Evolutionary conservation across 2,329 filamentous ascomycete species (phyloP).

Genomic region (Aspergillus cejpii): DNA sequence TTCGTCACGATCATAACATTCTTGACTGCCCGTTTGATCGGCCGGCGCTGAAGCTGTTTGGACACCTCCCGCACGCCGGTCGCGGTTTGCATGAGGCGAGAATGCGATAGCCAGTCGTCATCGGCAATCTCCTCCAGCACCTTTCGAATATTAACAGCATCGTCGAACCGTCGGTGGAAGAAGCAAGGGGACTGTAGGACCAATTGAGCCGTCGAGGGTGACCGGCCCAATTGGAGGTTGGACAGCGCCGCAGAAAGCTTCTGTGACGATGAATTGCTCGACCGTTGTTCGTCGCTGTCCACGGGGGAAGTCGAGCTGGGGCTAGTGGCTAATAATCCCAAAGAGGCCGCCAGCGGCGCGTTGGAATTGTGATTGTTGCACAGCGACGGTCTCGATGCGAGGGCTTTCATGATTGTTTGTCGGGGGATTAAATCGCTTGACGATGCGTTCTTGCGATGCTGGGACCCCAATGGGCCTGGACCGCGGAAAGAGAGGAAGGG

Average conservation of each 20-base stretch:
- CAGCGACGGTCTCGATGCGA: slow-evolving; percentile 57
- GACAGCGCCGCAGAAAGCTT: slow-evolving; percentile 57
- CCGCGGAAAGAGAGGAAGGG: slow-evolving; percentile 32
- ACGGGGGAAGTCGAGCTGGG: slow-evolving; percentile 19
- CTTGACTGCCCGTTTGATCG: slow-evolving; percentile 82
- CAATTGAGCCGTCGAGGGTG: slow-evolving; percentile 46
- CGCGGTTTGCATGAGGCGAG: slow-evolving; percentile 87
- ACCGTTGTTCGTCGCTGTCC: slow-evolving; percentile 32
- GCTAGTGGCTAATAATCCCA: slow-evolving; percentile 51
- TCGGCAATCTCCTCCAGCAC: slow-evolving; percentile 91
- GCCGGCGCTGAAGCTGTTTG: slow-evolving; percentile 84
- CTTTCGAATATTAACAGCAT: slow-evolving; percentile 89
- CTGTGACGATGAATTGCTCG: slow-evolving; percentile 48
- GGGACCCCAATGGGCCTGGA: slow-evolving; percentile 28
- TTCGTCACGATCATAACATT: slow-evolving; percentile 99
- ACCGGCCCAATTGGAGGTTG: slow-evolving; percentile 43
- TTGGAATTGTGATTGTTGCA: slow-evolving; percentile 49
- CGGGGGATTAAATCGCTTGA: slow-evolving; percentile 64
- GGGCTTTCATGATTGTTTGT: slow-evolving; percentile 75
- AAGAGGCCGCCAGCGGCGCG: slow-evolving; percentile 57
- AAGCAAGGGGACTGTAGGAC: slow-evolving; percentile 89
- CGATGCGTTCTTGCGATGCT: slow-evolving; percentile 47
- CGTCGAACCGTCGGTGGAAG: slow-evolving; percentile 94
- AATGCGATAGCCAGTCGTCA: slow-evolving; percentile 84
- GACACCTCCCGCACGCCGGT: slow-evolving; percentile 92